Conservation (phyloP, 1,284 basidiomycete genomes). For the Megacollybia platyphylla region DNA sequence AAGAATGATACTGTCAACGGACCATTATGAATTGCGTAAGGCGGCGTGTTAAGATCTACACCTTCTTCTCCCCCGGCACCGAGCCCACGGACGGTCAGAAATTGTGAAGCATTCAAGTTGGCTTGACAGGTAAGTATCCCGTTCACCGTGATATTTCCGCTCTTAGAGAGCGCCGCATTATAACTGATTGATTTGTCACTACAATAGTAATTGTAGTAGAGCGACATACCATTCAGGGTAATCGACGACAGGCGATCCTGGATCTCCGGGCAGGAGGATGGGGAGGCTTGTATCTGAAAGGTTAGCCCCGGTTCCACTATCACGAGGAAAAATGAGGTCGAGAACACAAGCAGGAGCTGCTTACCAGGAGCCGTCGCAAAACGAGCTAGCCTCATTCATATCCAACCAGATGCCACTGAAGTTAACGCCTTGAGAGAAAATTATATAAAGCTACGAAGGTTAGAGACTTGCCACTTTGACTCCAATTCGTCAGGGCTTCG, state of each 20-base stretch:
- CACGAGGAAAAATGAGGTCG: not conserved
- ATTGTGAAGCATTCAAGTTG: not conserved
- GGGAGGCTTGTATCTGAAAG: constrained; percentile 32
- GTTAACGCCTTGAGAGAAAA: constrained; percentile 22
- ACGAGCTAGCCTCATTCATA: constrained; percentile 61
- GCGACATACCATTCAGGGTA: constrained; percentile 48
- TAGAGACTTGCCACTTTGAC: constrained; percentile 16
- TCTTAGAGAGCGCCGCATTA: constrained; percentile 47
- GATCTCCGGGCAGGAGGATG: constrained; percentile 38
- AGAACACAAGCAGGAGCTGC: constrained; percentile 9
- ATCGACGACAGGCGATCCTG: constrained; percentile 32
- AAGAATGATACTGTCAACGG: constrained; percentile 5
- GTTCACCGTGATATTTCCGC: constrained; percentile 65
- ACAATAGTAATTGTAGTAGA: constrained; percentile 3
- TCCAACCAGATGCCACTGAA: constrained; percentile 69
- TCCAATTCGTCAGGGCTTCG: constrained; percentile 49
- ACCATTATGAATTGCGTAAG: constrained; percentile 68
- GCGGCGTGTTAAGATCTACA: constrained; percentile 41
- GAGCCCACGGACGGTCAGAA: constrained; percentile 23
- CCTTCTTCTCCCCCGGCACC: constrained; percentile 28
- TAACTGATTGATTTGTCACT: constrained; percentile 30
- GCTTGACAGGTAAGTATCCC: constrained; percentile 43
- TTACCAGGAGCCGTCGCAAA: constrained; percentile 53
- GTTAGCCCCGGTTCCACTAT: constrained; percentile 41
- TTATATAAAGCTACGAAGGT: no score